Conservation (phyloP, 1,284 basidiomycete species). For the Ustilago tritici region DNA sequence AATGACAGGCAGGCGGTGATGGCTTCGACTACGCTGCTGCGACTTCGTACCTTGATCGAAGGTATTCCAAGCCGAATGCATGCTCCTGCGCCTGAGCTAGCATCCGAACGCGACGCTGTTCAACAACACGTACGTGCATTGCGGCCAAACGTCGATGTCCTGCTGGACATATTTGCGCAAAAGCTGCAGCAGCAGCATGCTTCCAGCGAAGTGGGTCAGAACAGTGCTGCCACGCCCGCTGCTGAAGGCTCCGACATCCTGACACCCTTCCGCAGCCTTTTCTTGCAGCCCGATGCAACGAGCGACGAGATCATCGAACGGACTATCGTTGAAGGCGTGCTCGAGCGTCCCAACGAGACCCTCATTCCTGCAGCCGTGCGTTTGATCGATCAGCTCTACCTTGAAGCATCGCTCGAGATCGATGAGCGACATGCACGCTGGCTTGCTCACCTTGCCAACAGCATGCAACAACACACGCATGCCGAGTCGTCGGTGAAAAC, state of each 20-base stretch:
- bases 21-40: constrained; percentile 45
- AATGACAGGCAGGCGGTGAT: constrained; percentile 49
- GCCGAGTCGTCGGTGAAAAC: constrained; percentile 12
- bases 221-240: constrained; percentile 10
- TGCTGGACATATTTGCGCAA: constrained; percentile 33
- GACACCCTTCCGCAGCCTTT: constrained; percentile 33
- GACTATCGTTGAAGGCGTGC: constrained; percentile 39
- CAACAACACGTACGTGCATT: constrained; percentile 34
- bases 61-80: constrained; percentile 26
- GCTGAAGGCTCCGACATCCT: constrained; percentile 33
- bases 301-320: constrained; percentile 49
- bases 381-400: constrained; percentile 49
- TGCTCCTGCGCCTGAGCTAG: constrained; percentile 10
- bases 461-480: constrained; percentile 23
- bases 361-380: constrained; percentile 32
- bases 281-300: constrained; percentile 35
- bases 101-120: constrained; percentile 21
- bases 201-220: background rate
- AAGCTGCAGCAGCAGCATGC: background rate
- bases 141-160: constrained; percentile 26
- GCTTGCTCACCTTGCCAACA: constrained; percentile 32
- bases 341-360: constrained; percentile 9
- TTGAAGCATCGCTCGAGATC: constrained; percentile 51
- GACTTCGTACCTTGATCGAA: constrained; percentile 47
- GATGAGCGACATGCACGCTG: constrained; percentile 50